Percentiles rank a stretch among this genome's conserved stretches.
These are phyloP conservation scores for Phoma sp. DNA, from an alignment of 2,329 filamentous ascomycete species.

Conservation along the genomic window DNA sequence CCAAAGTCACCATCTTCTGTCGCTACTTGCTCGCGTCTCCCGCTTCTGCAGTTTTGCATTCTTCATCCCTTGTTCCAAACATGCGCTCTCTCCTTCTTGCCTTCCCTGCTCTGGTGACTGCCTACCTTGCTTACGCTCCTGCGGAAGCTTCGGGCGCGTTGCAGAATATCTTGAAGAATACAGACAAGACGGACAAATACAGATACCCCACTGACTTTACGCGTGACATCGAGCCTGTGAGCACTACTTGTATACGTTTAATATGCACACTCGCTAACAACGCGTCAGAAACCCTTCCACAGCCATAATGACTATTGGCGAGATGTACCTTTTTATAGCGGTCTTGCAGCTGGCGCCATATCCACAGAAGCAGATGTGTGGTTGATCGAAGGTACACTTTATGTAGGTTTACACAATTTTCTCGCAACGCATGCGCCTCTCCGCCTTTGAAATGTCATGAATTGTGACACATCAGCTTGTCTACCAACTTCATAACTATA, in stretches of 20 bases:
- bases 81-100: slow-evolving; percentile 32
- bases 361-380: slow-evolving; percentile 68
- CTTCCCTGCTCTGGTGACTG: slow-evolving; percentile 21
- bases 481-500: neutral
- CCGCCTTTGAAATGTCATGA: neutral
- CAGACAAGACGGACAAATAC: slow-evolving; percentile 60
- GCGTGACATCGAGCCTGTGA: slow-evolving; percentile 63
- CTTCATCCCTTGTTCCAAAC: neutral
- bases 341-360: slow-evolving; percentile 63
- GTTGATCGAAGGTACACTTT: slow-evolving; percentile 62
- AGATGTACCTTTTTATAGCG: slow-evolving; percentile 57
- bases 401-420: slow-evolving; percentile 49
- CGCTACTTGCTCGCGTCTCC: slow-evolving; percentile 6
- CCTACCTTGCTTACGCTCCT: slow-evolving; percentile 38
- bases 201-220: slow-evolving; percentile 68
- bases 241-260: slow-evolving; percentile 15
- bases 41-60: neutral
- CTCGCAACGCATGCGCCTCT: neutral
- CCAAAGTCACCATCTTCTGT: neutral
- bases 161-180: slow-evolving; percentile 63
- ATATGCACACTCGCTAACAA: slow-evolving; percentile 4
- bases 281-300: slow-evolving; percentile 57
- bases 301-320: slow-evolving; percentile 68
- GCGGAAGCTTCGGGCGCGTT: slow-evolving; percentile 54
- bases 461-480: neutral